Conservation (phyloP, 257 asterid genomes). For the Solanum virginianum region DNA sequence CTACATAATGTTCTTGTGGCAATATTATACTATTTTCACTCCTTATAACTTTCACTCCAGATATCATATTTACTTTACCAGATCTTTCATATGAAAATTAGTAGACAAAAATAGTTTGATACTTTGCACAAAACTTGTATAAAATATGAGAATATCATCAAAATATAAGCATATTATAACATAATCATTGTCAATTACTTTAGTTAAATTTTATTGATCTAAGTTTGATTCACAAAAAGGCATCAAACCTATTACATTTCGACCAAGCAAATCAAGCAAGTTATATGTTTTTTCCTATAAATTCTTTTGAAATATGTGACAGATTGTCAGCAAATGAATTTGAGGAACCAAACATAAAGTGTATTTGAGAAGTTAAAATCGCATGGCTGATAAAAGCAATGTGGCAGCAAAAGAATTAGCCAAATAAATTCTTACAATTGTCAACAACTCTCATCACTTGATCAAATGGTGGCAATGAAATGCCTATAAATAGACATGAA, state of each 20-base stretch:
- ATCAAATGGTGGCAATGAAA: neutral
- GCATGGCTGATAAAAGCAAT: neutral
- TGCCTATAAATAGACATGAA: neutral
- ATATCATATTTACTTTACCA: neutral
- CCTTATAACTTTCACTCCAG: neutral
- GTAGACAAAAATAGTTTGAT: neutral
- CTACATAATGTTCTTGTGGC: neutral
- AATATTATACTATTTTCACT: neutral
- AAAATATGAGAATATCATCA: neutral
- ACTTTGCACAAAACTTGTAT: neutral
- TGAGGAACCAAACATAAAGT: neutral
- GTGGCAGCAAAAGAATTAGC: neutral
- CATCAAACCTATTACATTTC: neutral
- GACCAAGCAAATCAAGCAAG: neutral
- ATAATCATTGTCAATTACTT: neutral
- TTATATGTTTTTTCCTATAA: neutral
- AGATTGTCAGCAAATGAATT: neutral
- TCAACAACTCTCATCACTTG: neutral
- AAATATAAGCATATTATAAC: neutral
- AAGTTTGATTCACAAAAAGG: neutral
- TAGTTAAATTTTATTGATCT: neutral
- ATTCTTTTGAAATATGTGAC: neutral
- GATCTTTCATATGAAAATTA: neutral
- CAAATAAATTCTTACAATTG: neutral
- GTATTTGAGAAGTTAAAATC: neutral